Percentiles rank a stretch among this genome's conserved stretches.
Evolutionary conservation across 768 basidiomycete genomes (phyloP).

Genomic region (Plicaturopsis crispa): DNA sequence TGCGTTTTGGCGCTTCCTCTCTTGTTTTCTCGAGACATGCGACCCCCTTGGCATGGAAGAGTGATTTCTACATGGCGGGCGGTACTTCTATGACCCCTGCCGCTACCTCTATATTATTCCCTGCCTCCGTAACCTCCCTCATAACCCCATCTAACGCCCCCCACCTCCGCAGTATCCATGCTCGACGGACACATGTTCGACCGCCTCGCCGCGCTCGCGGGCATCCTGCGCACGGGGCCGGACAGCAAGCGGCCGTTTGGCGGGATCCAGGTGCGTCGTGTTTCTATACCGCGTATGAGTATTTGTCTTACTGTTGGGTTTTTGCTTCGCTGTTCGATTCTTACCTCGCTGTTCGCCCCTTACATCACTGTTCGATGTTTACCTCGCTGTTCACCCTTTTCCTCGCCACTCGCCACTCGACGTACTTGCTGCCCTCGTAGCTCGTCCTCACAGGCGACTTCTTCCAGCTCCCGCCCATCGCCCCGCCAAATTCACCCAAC

Average conservation of each 20-base stretch:
- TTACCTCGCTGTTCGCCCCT: no score
- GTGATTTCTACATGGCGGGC: no score
- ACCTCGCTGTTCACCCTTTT: not conserved
- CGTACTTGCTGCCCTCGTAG: slow-evolving; percentile 13
- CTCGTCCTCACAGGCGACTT: slow-evolving; percentile 52
- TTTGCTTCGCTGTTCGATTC: no score
- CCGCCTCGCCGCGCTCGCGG: slow-evolving; percentile 46
- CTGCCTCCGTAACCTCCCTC: not conserved
- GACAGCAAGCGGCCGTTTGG: slow-evolving; percentile 54
- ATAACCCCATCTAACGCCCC: not conserved
- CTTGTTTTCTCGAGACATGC: no score
- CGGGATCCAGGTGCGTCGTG: slow-evolving; percentile 54
- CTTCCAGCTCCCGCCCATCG: slow-evolving; percentile 51
- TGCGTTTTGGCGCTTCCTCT: no score
- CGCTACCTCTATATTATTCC: no score
- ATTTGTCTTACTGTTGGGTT: no score
- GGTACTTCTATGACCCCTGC: no score
- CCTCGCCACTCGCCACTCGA: not conserved
- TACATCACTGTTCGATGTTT: no score
- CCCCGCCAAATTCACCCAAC: no score
- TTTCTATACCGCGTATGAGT: no score
- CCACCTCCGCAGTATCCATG: slow-evolving; percentile 49
- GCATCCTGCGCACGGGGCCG: slow-evolving; percentile 40
- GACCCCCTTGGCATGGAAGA: no score
- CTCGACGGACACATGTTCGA: slow-evolving; percentile 57